A percentile compares a stretch with the other conserved stretches of the same genome.
phyloP scores from a whole-genome alignment of 345 rosid genomes.

The Microcos paniculata region DNA sequence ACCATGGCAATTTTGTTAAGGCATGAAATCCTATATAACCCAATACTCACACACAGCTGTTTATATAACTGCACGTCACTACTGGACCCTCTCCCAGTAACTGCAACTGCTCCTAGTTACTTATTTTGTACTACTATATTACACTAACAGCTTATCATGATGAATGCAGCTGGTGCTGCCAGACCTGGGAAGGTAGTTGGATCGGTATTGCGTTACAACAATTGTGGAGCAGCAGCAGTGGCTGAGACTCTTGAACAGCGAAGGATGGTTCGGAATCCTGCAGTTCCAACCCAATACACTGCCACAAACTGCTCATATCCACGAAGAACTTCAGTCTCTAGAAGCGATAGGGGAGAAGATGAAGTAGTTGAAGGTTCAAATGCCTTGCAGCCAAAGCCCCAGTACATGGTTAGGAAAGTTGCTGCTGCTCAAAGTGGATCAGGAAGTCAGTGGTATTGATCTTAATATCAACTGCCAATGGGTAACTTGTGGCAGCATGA shows the following conservation, averaged over 20 bases:
- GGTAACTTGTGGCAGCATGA: not conserved
- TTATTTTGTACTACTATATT: not conserved
- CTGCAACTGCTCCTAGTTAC: not conserved
- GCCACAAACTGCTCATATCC: conserved; percentile 50
- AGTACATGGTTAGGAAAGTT: conserved; percentile 75
- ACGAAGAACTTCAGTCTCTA: conserved; percentile 61
- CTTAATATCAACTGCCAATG: conserved; percentile 6
- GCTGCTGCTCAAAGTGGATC: conserved; percentile 79
- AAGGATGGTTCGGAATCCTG: conserved; percentile 67
- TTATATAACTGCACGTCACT: not conserved
- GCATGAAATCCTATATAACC: too few relatives aligned
- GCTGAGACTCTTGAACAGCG: conserved; percentile 73
- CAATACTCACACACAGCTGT: too few relatives aligned
- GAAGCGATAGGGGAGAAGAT: conserved; percentile 70
- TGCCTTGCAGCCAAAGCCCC: conserved; percentile 79
- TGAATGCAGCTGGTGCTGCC: conserved; percentile 60
- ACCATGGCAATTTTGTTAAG: too few relatives aligned
- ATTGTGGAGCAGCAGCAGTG: conserved; percentile 64
- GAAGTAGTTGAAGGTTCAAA: conserved; percentile 64
- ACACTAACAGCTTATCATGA: not conserved
- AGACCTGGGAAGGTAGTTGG: conserved; percentile 90
- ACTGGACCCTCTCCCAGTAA: not conserved
- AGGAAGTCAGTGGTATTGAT: conserved; percentile 73
- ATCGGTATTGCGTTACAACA: conserved; percentile 78
- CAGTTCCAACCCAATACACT: conserved; percentile 51